Conservation (phyloP, 106 monocot species). For the Alisma plantagoaquatica region DNA sequence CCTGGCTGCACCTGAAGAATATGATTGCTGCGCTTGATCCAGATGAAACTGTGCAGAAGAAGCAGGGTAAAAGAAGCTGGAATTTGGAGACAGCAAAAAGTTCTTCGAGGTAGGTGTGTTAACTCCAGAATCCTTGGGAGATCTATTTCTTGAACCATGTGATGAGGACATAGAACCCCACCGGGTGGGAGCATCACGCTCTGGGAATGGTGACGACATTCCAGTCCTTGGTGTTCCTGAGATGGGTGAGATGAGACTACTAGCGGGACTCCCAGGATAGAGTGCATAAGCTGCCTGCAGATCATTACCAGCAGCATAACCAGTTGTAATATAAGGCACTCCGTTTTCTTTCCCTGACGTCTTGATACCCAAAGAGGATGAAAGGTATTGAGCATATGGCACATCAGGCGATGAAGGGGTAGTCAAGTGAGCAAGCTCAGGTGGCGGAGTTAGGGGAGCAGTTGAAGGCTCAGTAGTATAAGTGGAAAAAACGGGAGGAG, state of each 20-base stretch:
- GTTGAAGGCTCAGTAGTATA: slow-evolving; percentile 93
- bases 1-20: slow-evolving; percentile 14
- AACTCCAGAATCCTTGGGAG: slow-evolving; percentile 50
- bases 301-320: slow-evolving; percentile 36
- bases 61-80: slow-evolving; percentile 55
- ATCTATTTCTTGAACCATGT: slow-evolving; percentile 28
- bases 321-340: slow-evolving; percentile 30
- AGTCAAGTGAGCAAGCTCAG: slow-evolving; percentile 80
- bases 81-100: slow-evolving; percentile 40
- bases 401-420: slow-evolving; percentile 95
- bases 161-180: slow-evolving; percentile 40
- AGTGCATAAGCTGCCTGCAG: slow-evolving; percentile 69
- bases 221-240: slow-evolving; percentile 83
- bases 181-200: slow-evolving; percentile 38
- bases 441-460: slow-evolving; percentile 88
- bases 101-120: slow-evolving; percentile 37
- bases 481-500: slow-evolving; percentile 95
- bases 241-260: slow-evolving; percentile 85
- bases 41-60: slow-evolving; percentile 57
- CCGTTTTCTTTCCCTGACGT: slow-evolving; percentile 30
- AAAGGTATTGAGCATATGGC: slow-evolving; percentile 78
- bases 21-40: slow-evolving; percentile 30
- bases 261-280: slow-evolving; percentile 82
- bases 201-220: slow-evolving; percentile 65
- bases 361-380: slow-evolving; percentile 53